Percentiles rank a stretch among this genome's conserved stretches.
Conservation (phyloP, 73 alveolate species). For the Tetrahymena borealis region DNA sequence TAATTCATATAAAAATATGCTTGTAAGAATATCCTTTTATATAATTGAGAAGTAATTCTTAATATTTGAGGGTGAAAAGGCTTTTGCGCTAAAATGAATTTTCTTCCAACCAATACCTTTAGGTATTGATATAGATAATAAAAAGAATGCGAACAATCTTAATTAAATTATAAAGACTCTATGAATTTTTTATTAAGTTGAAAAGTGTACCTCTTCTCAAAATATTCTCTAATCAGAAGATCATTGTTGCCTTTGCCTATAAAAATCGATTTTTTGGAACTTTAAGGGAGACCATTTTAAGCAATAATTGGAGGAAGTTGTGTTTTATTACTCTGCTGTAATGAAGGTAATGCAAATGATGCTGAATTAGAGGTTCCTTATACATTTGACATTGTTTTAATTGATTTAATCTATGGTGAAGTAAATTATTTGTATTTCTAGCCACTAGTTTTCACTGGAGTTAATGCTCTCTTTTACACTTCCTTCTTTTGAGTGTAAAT, state of each 20-base stretch:
- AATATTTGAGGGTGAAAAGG: too few relatives aligned
- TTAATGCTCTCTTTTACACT: background rate
- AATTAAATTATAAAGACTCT: background rate
- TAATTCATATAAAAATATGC: conserved; percentile 1
- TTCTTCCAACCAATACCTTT: too few relatives aligned
- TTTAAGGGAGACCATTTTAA: background rate
- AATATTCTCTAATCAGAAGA: background rate
- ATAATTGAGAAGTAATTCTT: background rate
- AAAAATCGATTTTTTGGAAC: background rate
- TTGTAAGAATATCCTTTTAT: background rate
- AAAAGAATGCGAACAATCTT: too few relatives aligned
- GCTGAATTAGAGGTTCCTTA: background rate
- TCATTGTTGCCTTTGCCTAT: background rate
- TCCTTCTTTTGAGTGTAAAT: background rate
- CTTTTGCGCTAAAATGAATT: too few relatives aligned
- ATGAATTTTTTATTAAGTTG: background rate
- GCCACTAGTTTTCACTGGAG: background rate
- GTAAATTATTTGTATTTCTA: background rate
- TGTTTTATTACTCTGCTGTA: too few relatives aligned
- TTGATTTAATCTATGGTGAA: background rate
- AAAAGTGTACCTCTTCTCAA: background rate
- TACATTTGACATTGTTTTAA: background rate
- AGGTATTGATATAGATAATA: too few relatives aligned
- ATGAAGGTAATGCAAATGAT: background rate
- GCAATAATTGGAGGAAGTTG: background rate